Evolutionary conservation across 176 grass and related monocot genomes (phyloP).

Genomic region (Coix lacrymajobi): DNA sequence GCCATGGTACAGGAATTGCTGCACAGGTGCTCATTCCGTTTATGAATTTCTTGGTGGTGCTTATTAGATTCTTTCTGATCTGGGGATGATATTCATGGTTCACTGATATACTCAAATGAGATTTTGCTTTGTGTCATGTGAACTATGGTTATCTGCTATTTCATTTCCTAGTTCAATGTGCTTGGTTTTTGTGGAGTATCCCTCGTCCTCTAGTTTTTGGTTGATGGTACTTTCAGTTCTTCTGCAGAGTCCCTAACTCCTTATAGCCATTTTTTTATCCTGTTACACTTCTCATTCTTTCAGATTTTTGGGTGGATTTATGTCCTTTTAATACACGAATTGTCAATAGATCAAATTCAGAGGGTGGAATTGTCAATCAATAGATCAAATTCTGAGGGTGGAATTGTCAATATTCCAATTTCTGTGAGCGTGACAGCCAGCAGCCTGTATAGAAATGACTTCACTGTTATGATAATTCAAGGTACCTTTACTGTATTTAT

Average conservation of each 20-base stretch:
- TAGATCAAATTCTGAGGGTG: too few species aligned
- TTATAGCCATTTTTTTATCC: neutral
- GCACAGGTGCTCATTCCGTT: neutral
- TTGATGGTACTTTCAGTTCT: neutral
- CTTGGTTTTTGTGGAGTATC: neutral
- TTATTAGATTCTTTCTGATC: neutral
- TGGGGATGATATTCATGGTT: neutral
- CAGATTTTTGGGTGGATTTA: neutral
- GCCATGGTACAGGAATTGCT: neutral
- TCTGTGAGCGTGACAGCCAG: neutral
- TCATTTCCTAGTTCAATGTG: neutral
- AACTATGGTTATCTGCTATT: neutral
- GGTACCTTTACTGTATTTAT: neutral
- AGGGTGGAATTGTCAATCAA: too few species aligned
- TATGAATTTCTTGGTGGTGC: neutral
- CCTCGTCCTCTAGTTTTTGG: neutral
- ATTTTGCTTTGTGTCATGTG: neutral
- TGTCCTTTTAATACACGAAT: neutral
- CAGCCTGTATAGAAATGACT: slow-evolving; percentile 12
- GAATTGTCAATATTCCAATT: too few species aligned
- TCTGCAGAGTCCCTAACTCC: neutral
- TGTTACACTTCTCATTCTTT: neutral
- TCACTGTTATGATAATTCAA: slow-evolving; percentile 15
- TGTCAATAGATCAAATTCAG: neutral
- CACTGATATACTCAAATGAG: neutral